Evolutionary conservation across 768 basidiomycete genomes (phyloP), one percentile per base, ranked within the genome.

Genomic region (Xerocomus spinulosus): DNA sequence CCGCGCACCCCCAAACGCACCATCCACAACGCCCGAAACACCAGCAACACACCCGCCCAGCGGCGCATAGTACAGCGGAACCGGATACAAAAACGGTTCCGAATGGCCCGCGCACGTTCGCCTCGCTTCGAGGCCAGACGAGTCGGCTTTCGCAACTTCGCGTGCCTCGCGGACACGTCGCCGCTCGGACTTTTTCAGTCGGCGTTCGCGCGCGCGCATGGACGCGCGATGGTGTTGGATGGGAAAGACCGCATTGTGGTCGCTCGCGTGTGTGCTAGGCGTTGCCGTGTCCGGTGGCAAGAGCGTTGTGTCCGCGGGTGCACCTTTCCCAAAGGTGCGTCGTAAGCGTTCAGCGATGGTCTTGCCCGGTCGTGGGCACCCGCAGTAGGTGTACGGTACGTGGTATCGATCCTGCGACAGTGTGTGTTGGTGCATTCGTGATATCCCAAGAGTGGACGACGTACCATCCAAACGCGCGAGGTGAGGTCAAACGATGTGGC

Each of bases 361-460:
- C 70, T 12, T 42, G 4, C 55, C 76, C 0, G 77, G 75, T 1
- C 70, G 65, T 3, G 79, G 75, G 50, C 82, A 82, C 2, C 82
- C 81, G 48, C 82, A 83, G 54, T 78, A 68, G 7, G 71, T 76
- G 63, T 84, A 84, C 1, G 73, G 71, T 3, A 80, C 61, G 5
- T 67, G 63, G 58, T 78, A 83, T 13, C 75, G 74, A 18, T 67
- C 60, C 72, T 78, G 25, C 3, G 18, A 37, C 1, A 23, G 13
- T 20, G 26, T 37, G 9, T 4, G 2, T 3, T 17, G 41, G 3
- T 47, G 39, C 15, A 20, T 29, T 39, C n/a, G n/a, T 15, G 35
- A 34, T 4, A 30, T 57, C 9, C 15, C 33, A 24, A 23, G 14
- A n/a, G 13, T 24, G 23, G 3, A 23, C 36, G 10, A 52, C 67